phyloP scores from a whole-genome alignment of 495 filamentous ascomycete genomes.

The Xylaria sp. region DNA sequence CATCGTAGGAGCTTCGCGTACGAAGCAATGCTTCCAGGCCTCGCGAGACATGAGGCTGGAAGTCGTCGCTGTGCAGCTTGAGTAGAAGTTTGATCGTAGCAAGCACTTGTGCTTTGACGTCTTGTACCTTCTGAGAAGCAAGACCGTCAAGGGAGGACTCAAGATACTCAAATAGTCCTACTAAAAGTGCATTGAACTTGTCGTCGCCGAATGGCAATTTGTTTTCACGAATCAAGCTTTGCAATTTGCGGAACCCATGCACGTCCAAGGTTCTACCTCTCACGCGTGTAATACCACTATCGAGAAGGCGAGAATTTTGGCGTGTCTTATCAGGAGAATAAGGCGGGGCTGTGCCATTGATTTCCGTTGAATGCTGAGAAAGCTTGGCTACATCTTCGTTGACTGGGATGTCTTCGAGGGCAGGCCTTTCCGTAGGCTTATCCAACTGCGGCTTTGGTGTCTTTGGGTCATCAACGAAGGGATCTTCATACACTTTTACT shows the following conservation, averaged over 20 bases:
- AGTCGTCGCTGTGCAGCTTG: conserved; percentile 66
- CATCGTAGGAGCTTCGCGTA: conserved; percentile 67
- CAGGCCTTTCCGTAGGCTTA: conserved; percentile 47
- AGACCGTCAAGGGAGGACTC: conserved; percentile 59
- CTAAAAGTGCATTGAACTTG: conserved; percentile 76
- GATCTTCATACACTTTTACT: conserved; percentile 67
- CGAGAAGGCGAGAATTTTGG: conserved; percentile 65
- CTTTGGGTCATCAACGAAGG: conserved; percentile 54
- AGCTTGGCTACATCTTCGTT: conserved; percentile 60
- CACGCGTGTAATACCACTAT: conserved; percentile 78
- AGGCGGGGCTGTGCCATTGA: conserved; percentile 30
- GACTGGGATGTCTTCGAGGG: conserved; percentile 58
- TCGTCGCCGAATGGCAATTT: conserved; percentile 61
- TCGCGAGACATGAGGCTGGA: conserved; percentile 68
- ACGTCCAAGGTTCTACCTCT: conserved; percentile 76
- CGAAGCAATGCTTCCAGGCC: conserved; percentile 72
- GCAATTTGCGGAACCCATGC: conserved; percentile 87
- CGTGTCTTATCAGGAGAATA: conserved; percentile 58
- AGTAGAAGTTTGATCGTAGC: conserved; percentile 81
- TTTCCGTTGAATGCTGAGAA: conserved; percentile 33
- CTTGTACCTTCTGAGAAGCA: conserved; percentile 64
- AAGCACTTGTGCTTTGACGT: conserved; percentile 84
- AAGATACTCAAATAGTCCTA: conserved; percentile 77
- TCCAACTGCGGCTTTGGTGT: conserved; percentile 44
- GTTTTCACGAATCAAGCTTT: conserved; percentile 77